Conservation (phyloP, 805 yeast genomes). For the Brettanomyces anomalus region DNA sequence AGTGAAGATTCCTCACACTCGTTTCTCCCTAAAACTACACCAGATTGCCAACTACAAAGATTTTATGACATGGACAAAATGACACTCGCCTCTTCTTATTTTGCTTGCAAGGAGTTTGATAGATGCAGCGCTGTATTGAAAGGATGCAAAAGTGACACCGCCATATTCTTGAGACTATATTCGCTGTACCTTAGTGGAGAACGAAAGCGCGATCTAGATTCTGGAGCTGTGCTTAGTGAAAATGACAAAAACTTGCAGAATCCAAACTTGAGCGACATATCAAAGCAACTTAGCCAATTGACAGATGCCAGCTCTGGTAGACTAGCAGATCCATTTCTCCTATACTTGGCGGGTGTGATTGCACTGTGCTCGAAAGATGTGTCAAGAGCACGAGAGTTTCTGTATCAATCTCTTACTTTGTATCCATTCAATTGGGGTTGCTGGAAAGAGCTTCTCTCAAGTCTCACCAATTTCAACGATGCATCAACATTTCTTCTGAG, state of each 20-base stretch:
- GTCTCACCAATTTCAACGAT: constrained; percentile 54
- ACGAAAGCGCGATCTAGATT: constrained; percentile 58
- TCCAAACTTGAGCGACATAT: constrained; percentile 22
- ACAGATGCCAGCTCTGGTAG: constrained; percentile 7
- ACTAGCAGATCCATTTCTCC: constrained; percentile 46
- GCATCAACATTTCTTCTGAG: constrained; percentile 34
- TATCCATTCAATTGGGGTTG: constrained; percentile 92
- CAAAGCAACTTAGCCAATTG: constrained; percentile 34
- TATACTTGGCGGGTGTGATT: constrained; percentile 65
- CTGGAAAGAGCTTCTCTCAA: constrained; percentile 71
- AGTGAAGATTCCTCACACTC: constrained; percentile 1
- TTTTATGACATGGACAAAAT: constrained; percentile 36
- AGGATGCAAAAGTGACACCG: constrained; percentile 40
- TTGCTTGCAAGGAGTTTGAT: constrained; percentile 78
- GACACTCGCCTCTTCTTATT: constrained; percentile 59
- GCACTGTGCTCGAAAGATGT: constrained; percentile 48
- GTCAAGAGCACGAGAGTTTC: constrained; percentile 49
- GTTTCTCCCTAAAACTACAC: constrained; percentile 6
- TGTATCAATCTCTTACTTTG: constrained; percentile 50
- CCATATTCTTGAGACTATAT: constrained; percentile 58
- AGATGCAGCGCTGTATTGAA: constrained; percentile 57
- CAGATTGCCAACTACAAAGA: constrained; percentile 17
- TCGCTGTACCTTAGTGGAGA: constrained; percentile 71
- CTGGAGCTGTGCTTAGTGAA: constrained; percentile 54
- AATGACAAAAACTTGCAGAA: constrained; percentile 27